Evolutionary conservation across 2,329 filamentous ascomycete species (phyloP), one percentile per base, ranked within the genome.

Genomic region (Aspergillus sp.): DNA sequence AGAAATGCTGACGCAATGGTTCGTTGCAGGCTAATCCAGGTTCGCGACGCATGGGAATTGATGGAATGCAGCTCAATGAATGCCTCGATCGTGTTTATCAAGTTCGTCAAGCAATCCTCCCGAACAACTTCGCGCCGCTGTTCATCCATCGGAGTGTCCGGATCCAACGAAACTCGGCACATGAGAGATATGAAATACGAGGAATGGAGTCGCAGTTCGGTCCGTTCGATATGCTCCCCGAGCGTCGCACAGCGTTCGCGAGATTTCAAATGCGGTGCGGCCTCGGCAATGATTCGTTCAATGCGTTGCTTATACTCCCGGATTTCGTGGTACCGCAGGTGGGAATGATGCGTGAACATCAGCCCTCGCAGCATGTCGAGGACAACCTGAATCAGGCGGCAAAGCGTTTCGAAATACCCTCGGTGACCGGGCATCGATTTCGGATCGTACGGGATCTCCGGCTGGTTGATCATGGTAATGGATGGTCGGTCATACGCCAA

Each of bases 151-250:
- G 78, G 76, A 3, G 78, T 76, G 19, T 73, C 65, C 6, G 69
- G 68, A 41, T 75, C 72, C 63, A 87, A 79, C 2, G 84, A 84
- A 8, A 84, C 82, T 9, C 85, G 81, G 65, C 84, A 86, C 8
- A 87, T 76, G 65, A 87, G 83, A 4, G 84, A 86, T 52, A 83
- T 81, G 59, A 85, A 81, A 71, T 87, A 87, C 5, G 82, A 85
- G n/a, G 82, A 82, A 69, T 87, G 85, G n/a, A 87, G 73, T 63
- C 85, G 84, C 36, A 87, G 69, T 3, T 82, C 83, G 72, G 83
- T 85, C 61, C 85, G 81, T 68, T 87, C 84, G 8, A 87, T 77
- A 57, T 85, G 84, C 55, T 87, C 81, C 0, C 70, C 74, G 43
- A 75, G 65, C 1, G 63, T 69, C 23, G 59, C 60, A 58, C 77